Evolutionary conservation across 768 basidiomycete species (phyloP), one percentile per base, ranked within the genome.

Genomic region (button mushroom (Agaricus bisporus)): DNA sequence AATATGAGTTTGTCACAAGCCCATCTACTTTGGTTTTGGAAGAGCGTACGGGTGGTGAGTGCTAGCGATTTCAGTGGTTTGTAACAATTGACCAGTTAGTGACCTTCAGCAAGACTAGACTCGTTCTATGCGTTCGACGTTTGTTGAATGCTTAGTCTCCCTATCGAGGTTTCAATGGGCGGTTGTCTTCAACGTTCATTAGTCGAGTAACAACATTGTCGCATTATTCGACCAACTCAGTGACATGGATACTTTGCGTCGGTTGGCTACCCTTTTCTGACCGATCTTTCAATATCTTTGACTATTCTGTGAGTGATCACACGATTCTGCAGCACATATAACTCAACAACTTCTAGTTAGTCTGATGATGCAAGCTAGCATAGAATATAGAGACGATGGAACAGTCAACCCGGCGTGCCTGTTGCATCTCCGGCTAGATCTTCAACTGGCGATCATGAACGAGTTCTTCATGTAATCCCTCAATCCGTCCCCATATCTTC

Each of bases 161-260:
- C 79, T 98, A 18, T 4, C 74, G 82, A 26, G 82, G 86, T 60
- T 98, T 92, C 69, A 92, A 95, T 85, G 95, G 32, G 98, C 95
- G 0, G 91, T 98, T 48, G 78, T 98, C 54, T 97, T 98, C 72
- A 98, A 95, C 0, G 98, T 99, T 53, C 97, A 99, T 62, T 95
- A 98, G 67, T 95, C 95, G 12, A 85, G 95, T 48, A 94, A 91
- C 66, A 98, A 98, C 69, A 98, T 99, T 60, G 95, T 98, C 12
- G 85, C 92, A 0, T 73, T 99, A 11, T 98, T 99, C 60, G 95
- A 99, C 65, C 86, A 95, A 56, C 77, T 99, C 26, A 79, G 55
- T 92, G 91, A 63, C 86, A 91, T 50, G 79, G 80, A 2, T 93
- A 97, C 69, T 88, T 98, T 56, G 75, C 80, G 26, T 73, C 73